These are phyloP conservation scores for Suhomyces chickasaworum DNA, from an alignment of 1,139 yeast genomes.

Conservation along the genomic window DNA sequence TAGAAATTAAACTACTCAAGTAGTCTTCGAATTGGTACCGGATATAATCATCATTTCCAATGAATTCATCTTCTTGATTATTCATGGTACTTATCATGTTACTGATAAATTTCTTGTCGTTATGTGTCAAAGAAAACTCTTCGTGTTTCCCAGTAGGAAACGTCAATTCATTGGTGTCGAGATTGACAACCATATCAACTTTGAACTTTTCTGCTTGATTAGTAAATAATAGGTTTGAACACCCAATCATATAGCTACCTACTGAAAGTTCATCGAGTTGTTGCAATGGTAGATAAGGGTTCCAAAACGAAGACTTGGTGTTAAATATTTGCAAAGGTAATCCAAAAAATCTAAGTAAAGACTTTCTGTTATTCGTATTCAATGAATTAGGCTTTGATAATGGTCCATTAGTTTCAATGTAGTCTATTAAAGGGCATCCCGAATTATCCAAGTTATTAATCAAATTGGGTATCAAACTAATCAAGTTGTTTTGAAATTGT, in stretches of 20 bases:
- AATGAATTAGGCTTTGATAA: constrained; percentile 66
- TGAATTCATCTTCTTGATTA: constrained; percentile 28
- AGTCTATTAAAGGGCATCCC: constrained; percentile 75
- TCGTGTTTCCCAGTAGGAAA: constrained; percentile 47
- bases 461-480: constrained; percentile 77
- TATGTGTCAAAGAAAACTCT: constrained; percentile 54
- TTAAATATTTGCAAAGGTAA: constrained; percentile 86
- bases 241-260: constrained; percentile 75
- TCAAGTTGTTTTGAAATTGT: constrained; percentile 69
- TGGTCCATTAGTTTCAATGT: constrained; percentile 51
- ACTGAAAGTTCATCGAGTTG: constrained; percentile 77
- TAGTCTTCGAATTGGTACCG: constrained; percentile 90
- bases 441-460: constrained; percentile 72
- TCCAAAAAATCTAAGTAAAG: constrained; percentile 80
- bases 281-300: constrained; percentile 90
- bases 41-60: constrained; percentile 88
- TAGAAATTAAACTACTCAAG: constrained; percentile 69
- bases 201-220: constrained; percentile 64
- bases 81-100: constrained; percentile 28
- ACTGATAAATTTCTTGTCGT: constrained; percentile 77
- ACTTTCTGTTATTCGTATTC: constrained; percentile 74
- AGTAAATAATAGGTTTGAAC: constrained; percentile 79
- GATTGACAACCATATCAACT: constrained; percentile 45
- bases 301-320: constrained; percentile 79
- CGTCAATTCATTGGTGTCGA: constrained; percentile 37